Evolutionary conservation across 176 grass and related monocot genomes (phyloP), one percentile per base, ranked within the genome.

Genomic region (Avena eriantha): DNA sequence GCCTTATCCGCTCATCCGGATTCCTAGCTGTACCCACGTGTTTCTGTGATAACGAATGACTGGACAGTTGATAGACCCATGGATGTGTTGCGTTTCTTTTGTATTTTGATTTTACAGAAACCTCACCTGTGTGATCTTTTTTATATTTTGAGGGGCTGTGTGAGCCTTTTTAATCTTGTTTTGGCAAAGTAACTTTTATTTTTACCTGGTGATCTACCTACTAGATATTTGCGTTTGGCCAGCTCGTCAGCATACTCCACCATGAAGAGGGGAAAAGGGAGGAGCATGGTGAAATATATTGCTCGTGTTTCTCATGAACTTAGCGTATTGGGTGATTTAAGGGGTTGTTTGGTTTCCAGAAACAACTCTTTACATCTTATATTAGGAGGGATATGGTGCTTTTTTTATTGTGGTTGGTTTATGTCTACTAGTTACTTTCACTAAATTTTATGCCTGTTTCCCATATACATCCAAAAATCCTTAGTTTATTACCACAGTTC

Each of bases 1-100:
- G 43, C 55, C 41, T 89, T 73, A 64, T 79, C 76, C 74, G 16
- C 64, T 45, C 64, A 17, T 76, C 26, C 9, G 29, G 56, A 84
- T 75, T 73, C 11, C 21, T 15, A 77, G 24, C 3, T 77, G 74
- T 55, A 35, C 74, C 34, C 34, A 11, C 3, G 19, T 31, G 4
- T 47, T 54, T 54, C 43, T n/a, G 70, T 76, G 68, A 26, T 21
- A 63, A 49, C 69, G 54, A 59, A 74, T 66, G 79, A 14, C 59
- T 9, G 17, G 16, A 77, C 15, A 53, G 46, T 26, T 51, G 72
- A 75, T 75, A 53, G 24, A 76, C 22, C 7, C 8, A 16, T 45
- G 35, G 21, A 24, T 73, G 43, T 48, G 23, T 21, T 46, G 21
- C 21, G 69, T 15, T 49, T 74, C 12, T 21, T 36, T 72, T 72